Base-by-base conservation (phyloP, 257 asterid genomes). In the Mitragyna speciosa region DNA sequence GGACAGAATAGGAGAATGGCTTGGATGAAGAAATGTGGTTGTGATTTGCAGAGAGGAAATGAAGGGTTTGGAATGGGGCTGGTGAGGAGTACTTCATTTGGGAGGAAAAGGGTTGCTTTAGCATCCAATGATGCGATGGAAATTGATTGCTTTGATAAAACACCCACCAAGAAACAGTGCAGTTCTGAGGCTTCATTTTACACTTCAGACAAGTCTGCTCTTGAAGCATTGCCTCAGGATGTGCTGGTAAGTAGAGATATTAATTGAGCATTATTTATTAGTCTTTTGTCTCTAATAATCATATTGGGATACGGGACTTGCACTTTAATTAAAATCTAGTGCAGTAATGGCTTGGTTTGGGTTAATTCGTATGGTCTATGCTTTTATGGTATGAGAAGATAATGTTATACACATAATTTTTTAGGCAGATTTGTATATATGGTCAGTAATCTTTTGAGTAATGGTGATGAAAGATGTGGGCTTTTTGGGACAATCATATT, bases 171-270 rank as follows among this genome's bases (percentile, higher is more conserved):
- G 86, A 84, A 80, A 76, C 85, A 45, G 19, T 88, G 91, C 72
- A 75, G 72, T 76, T 65, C 58, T 58, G 86, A 76, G 80, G 24
- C 43, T 70, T 83, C 80, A 20, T 43, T 52, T 70, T 41, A 22
- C 2, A 4, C 51, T 39, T 12, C 76, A 0, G 87, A 78, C 30
- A 84, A 83, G 78, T 79, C 91, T 52, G 73, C 33, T 7, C 84
- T 92, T 79, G 96, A 89, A 68, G 81, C 88, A 30, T 81, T 92
- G 85, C 97, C 96, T 81, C 87, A 88, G 31, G 94, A 92, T n/a
- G 67, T 91, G 72, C 78, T 92, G 94, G 96, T 91, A 5, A 76
- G 92, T 77, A 1, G 24, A 28, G 39, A 67, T 36, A 22, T 48
- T 30, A 31, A 17, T 30, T 45, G 36, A 30, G 48, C 64, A 17